Base-by-base conservation (phyloP, 345 rosid genomes). In the Ceriops tagal region DNA sequence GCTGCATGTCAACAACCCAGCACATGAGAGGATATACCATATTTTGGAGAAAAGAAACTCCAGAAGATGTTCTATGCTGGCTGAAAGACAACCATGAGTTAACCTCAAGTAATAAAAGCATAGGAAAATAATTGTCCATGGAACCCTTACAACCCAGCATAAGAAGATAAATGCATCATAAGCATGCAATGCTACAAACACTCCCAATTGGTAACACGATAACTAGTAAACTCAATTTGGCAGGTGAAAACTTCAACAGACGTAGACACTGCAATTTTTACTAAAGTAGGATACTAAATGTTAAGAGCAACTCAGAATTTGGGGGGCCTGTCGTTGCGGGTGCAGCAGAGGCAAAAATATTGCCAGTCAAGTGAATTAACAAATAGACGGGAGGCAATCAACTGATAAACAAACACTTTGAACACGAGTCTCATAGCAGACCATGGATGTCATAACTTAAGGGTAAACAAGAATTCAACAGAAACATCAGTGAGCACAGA, bases 1-100 rank as follows among this genome's bases (percentile, higher is more conserved):
- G 77, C 99, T 92, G 88, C 79, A 77, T 70, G 74, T 63, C 75
- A 53, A 55, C 75, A 58, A 64, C 30, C 65, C 46, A 52, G 26
- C 49, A 75, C 65, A 57, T 53, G 46, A 77, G 53, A 57, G 49
- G 19, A 43, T 51, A 58, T 18, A 43, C 6, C 58, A 37, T 6
- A 31, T 22, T 43, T 27, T 8, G 51, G 21, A 2, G 3, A 71
- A 65, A 43, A 55, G 49, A 52, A 55, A 35, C 56, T 47, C 22
- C 53, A 65, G 5, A 34, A 5, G 43, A 60, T 28, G 46, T 47
- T 61, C 28, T 64, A 26, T 11, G 59, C 68, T 43, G 67, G 13
- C 15, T n/a, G 16, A 56, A 53, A 78, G 24, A 39, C 69, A 66
- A 53, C 0, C 7, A 21, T 11, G 10, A 6, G 49, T 35, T 6